Evolutionary conservation across 805 yeast species (phyloP).

Genomic region (Metschnikowia reukaufii): DNA sequence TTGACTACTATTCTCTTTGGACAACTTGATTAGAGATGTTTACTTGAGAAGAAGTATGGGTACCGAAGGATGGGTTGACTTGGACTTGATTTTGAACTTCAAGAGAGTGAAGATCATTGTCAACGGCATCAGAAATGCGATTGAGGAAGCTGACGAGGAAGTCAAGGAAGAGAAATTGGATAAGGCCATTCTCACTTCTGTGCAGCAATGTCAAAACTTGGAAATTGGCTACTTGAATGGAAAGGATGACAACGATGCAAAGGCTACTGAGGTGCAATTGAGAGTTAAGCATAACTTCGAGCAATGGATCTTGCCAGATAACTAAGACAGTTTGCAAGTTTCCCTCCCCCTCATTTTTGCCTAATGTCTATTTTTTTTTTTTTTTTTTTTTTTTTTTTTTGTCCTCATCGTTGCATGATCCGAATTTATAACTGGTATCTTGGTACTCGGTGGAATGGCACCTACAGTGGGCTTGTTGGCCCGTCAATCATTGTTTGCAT

Average conservation of each 20-base stretch:
- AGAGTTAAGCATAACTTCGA: constrained; percentile 59
- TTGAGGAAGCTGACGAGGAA: constrained; percentile 26
- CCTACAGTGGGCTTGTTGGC: not conserved
- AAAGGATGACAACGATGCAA: constrained; percentile 28
- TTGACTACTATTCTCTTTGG: constrained; percentile 90
- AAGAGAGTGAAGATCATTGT: constrained; percentile 66
- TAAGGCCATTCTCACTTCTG: constrained; percentile 50
- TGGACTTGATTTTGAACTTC: constrained; percentile 63
- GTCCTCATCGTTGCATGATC: not conserved
- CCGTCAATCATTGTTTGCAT: constrained; percentile 6
- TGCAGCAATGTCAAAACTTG: constrained; percentile 51
- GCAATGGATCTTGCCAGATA: constrained; percentile 66
- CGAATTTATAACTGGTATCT: not conserved
- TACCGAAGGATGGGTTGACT: constrained; percentile 66
- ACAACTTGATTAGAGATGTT: constrained; percentile 82
- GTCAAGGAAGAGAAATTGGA: constrained; percentile 24
- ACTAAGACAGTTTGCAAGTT: constrained; percentile 6
- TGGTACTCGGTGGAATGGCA: not conserved
- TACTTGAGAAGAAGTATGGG: constrained; percentile 78
- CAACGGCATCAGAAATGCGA: constrained; percentile 38
- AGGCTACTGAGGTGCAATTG: constrained; percentile 51
- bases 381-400: constrained; percentile 14
- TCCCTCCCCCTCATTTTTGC: not conserved
- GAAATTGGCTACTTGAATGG: constrained; percentile 44
- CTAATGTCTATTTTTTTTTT: not conserved